These are phyloP conservation scores for Jaltomata sinuosa DNA, from an alignment of 257 asterid genomes.

Conservation along the genomic window DNA sequence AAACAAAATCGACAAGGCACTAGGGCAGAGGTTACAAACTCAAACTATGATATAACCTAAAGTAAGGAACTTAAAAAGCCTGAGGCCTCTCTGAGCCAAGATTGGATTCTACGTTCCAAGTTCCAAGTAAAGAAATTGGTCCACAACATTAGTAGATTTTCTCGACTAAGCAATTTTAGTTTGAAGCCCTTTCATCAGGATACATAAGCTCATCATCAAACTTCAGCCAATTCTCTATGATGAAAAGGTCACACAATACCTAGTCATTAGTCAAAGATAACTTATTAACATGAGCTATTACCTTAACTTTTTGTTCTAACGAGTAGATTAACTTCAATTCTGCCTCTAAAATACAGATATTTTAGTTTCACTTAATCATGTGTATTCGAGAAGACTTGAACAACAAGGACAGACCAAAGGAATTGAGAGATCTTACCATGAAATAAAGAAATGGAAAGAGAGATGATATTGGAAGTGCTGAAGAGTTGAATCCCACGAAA, in stretches of 20 bases:
- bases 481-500: constrained; percentile 18
- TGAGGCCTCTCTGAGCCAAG: not conserved
- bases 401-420: not conserved
- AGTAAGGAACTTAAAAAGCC: too few relatives aligned
- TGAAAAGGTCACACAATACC: not conserved
- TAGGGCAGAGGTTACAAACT: not conserved
- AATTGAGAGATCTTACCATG: constrained; percentile 37
- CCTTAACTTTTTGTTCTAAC: not conserved
- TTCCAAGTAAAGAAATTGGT: not conserved
- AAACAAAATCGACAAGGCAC: not conserved
- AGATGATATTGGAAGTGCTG: constrained; percentile 69
- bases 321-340: not conserved
- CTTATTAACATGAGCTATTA: not conserved
- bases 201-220: not conserved
- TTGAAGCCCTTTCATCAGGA: not conserved
- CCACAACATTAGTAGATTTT: not conserved
- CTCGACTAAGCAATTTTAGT: not conserved
- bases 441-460: constrained; percentile 69
- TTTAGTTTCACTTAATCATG: not conserved
- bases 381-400: not conserved
- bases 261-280: not conserved
- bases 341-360: not conserved
- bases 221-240: not conserved
- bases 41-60: not conserved
- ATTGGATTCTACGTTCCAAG: too few relatives aligned